These are phyloP conservation scores for Crataegus laevigata DNA, from an alignment of 306 rosid species.

Conservation along the genomic window DNA sequence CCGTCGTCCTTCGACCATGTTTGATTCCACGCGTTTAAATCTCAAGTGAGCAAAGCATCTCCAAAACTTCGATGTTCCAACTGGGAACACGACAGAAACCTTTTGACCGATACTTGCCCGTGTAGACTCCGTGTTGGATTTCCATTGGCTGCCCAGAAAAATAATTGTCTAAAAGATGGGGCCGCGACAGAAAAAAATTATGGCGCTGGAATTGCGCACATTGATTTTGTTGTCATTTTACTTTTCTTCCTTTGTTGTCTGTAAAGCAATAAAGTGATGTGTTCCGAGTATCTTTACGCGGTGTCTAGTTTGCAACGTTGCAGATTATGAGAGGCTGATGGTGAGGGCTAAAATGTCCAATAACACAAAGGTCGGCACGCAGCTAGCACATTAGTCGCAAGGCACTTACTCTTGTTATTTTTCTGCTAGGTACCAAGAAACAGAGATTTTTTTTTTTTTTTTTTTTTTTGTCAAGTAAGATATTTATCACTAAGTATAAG, in stretches of 20 bases:
- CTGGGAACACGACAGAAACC: too few relatives aligned
- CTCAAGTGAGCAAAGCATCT: background rate
- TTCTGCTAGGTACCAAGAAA: background rate
- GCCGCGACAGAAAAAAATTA: too few relatives aligned
- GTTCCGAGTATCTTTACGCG: background rate
- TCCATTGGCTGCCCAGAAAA: background rate
- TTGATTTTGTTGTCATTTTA: background rate
- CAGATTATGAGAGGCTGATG: background rate
- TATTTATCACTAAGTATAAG: too few relatives aligned
- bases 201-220: background rate
- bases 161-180: background rate
- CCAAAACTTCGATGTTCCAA: background rate
- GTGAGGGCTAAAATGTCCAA: background rate
- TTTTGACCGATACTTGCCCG: background rate
- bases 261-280: background rate
- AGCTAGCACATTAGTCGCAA: too few relatives aligned
- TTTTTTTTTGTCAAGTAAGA: too few relatives aligned
- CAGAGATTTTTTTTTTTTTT: background rate
- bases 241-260: background rate
- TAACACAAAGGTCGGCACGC: background rate
- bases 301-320: background rate
- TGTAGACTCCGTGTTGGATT: background rate
- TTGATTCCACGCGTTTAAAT: too few relatives aligned
- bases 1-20: too few relatives aligned
- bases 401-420: background rate